Evolutionary conservation across 306 rosid species (phyloP), one percentile per base, ranked within the genome.

Genomic region (Delonix regia): DNA sequence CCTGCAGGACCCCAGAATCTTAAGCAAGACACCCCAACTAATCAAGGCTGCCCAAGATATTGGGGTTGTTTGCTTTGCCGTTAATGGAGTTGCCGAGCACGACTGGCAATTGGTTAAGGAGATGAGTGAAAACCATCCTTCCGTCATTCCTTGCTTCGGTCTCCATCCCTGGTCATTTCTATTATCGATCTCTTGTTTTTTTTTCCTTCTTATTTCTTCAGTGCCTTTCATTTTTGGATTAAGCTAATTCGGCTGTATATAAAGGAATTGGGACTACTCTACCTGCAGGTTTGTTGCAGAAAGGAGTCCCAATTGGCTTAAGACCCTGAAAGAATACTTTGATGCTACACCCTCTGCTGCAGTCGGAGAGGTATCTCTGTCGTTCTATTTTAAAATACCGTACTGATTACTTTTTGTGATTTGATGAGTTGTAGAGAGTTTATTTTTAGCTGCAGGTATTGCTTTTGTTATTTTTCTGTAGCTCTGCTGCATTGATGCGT

Each of bases 101-200:
- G 99, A 92, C 66, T 95, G 98, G 98, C 83, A 76, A 69, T 73
- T 87, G 80, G 99, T 95, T 11, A 87, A 92, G 76, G 85, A 92
- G 70, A 76, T 95, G 89, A 70, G 90, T 6, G 80, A 88, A 78
- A 42, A 86, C 0, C 44, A 83, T 53, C 91, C 92, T 82, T 87
- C 76, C 47, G 74, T 92, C 59, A 61, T 92, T 62, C 99, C 99
- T 53, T 87, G 84, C 86, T 91, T 91, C 28, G 99, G 97, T 9
- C 88, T 95, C 68, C 96, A 95, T 75, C 97, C 99, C 1, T 91
- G 98, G 99, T 92, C 76, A 33, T 36, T 42, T 53, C 3, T 34
- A 45, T 27, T 41, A 5, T 68, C 27, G 30, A 21, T 6, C 19
- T 60, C 66, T 4, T 60, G 5, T 13, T 64, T 33, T 3, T 22